phyloP scores from a whole-genome alignment of 2,329 filamentous ascomycete species.

The Sclerotinia sclerotiorum region DNA sequence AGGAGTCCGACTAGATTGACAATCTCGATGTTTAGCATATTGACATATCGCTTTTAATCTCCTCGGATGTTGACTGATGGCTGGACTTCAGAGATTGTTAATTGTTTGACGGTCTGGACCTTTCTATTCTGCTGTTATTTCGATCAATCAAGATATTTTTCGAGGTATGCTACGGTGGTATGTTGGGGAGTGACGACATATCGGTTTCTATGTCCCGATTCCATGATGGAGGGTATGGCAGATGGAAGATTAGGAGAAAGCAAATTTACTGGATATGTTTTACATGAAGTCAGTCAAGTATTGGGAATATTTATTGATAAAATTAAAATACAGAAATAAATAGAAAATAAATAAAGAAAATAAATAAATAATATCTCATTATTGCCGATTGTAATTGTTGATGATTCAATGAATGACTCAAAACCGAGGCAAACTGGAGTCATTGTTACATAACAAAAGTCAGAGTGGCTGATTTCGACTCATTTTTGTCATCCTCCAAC shows the following conservation, averaged over 20 bases:
- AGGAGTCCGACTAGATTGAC: background rate
- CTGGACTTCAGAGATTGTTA: background rate
- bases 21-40: slow-evolving; percentile 13
- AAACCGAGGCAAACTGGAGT: slow-evolving; percentile 3
- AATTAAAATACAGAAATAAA: background rate
- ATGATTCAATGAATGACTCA: slow-evolving; percentile 16
- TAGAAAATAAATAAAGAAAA: background rate
- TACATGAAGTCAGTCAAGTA: background rate
- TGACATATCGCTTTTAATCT: background rate
- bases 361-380: no score
- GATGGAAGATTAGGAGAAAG: background rate
- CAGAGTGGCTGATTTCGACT: slow-evolving; percentile 18
- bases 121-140: background rate
- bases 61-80: background rate
- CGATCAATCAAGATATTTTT: slow-evolving; percentile 5
- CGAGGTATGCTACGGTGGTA: background rate
- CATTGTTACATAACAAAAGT: slow-evolving; percentile 8
- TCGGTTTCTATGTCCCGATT: background rate
- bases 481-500: background rate
- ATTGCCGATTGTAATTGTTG: background rate
- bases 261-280: background rate
- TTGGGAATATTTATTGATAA: background rate
- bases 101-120: slow-evolving; percentile 4
- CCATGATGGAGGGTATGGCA: background rate
- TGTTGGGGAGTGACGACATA: slow-evolving; percentile 12